Base-by-base conservation (phyloP, 2,329 filamentous ascomycete genomes). In the Dissoconium aciculare region DNA sequence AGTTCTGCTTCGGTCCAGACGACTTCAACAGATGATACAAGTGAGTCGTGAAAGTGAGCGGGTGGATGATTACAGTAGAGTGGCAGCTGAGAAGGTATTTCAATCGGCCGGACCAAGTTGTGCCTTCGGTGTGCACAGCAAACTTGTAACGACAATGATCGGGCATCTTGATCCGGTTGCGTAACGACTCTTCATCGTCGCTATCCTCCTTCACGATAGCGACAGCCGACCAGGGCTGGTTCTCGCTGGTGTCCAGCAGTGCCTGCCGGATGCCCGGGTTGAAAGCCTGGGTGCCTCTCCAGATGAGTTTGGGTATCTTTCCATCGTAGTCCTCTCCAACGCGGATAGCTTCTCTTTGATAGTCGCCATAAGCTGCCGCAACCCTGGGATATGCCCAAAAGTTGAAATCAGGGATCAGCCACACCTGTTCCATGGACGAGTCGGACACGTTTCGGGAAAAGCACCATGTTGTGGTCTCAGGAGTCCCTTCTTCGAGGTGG, bases 351-450 rank as follows among this genome's bases (percentile, higher is more conserved):
- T 44, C 39, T 10, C 38, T 34, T 14, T 42, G 41, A 19, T 37
- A 43, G 15, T 49, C 45, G n/a, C 36, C 37, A 17, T 43, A 51
- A 2, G 40, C 34, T 6, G 38, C 42, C 4, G 42, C 42, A 2
- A 47, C 44, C 5, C 44, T 44, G 12, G 44, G 62, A 56, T 62
- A 67, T 5, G 58, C 54, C 60, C 62, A 69, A 49, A 63, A 66
- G 17, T 62, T 64, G 39, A 67, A 68, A 40, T 68, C 64, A 0
- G 64, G 64, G 47, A 67, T 66, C 12, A 67, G 47, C 64, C 64
- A 67, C 21, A 49, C 38, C 19, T 46, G 42, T 21, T 47, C 41
- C 37, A 54, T 50, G 5, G 53, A 15, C 44, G 52, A 30, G 55
- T 47, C 40, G 15, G 28, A 32, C 6, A 42, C 43, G 31, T 40